phyloP scores from a whole-genome alignment of 306 rosid species.

The Fragaria iinumae region DNA sequence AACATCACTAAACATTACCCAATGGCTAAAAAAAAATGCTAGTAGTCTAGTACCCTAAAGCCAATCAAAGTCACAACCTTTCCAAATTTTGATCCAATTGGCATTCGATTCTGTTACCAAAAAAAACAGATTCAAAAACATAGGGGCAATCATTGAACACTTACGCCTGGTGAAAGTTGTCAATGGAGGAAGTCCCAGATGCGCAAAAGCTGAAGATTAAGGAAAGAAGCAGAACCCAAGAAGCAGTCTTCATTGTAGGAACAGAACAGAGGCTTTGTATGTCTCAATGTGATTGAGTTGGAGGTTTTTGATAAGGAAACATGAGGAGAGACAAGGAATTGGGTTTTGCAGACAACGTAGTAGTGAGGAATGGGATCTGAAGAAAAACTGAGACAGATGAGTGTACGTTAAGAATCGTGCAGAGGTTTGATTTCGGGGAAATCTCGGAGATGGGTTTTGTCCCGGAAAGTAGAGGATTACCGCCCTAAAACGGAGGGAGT shows the following conservation, averaged over 20 bases:
- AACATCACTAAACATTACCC: neutral
- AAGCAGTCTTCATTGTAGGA: constrained; percentile 43
- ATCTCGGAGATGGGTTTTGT: constrained; percentile 10
- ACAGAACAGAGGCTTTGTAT: constrained; percentile 16
- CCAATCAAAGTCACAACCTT: constrained; percentile 14
- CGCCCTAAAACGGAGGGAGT: constrained; percentile 13
- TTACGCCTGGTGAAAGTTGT: constrained; percentile 70
- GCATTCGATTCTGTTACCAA: neutral
- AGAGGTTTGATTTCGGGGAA: constrained; percentile 17
- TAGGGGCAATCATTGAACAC: constrained; percentile 32
- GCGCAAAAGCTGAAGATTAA: constrained; percentile 37
- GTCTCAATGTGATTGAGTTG: constrained; percentile 29
- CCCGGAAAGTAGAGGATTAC: constrained; percentile 17
- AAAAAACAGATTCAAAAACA: neutral
- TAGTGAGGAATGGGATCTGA: constrained; percentile 52
- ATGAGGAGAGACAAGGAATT: constrained; percentile 16
- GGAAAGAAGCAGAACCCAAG: constrained; percentile 37
- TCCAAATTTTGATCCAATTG: neutral
- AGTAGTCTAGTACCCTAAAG: neutral
- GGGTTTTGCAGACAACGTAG: constrained; percentile 16
- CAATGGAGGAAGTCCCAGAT: constrained; percentile 46
- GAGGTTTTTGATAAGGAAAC: constrained; percentile 18
- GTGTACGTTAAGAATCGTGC: constrained; percentile 62
- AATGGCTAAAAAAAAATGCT: neutral
- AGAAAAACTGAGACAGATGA: constrained; percentile 32